Evolutionary conservation across 495 filamentous ascomycete genomes (phyloP), one percentile per base, ranked within the genome.

Genomic region (Aspergillus indologenus): DNA sequence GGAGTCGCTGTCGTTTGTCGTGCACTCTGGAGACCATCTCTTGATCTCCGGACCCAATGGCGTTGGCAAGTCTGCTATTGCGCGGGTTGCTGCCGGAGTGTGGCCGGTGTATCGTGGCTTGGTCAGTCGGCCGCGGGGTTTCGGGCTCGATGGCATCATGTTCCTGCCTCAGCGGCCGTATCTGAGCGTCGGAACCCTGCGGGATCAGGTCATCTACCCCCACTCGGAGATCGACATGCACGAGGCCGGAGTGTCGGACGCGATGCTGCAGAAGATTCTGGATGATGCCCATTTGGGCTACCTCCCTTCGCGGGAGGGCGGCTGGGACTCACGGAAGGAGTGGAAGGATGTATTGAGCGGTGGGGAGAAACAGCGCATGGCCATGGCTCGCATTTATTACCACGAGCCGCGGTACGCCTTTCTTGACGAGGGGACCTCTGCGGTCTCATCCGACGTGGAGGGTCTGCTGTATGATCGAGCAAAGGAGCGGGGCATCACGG

Each of bases 321-420:
- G 95, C 14, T 99, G 92, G 93, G 91, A 99, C 67, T 89, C 90
- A 20, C 79, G 89, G 23, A 98, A 99, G 74, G 94, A 96, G 63
- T 99, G 95, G 95, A 97, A 98, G 75, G 94, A 98, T 66, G 90
- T 99, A 11, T 73, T 99, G 18, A 91, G 87, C 59, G 95, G 95
- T 12, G 95, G 95, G n/a, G 95, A 99, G 78, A 99, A 99, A 76
- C 95, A 99, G 73, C 79, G 95, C 22, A 87, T 98, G 78, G 90
- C 84, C 8, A 89, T 98, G 64, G 95, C 95, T 8, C 79, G 95
- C 50, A 68, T 98, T 21, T 78, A 97, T 61, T 98, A 99, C 70
- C 95, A 98, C 66, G 92, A 98, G 73, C 94, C 94, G 23, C 79
- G 89, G 46, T 98, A 92, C 66, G 95, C 91, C 2, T 87, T 99